A percentile compares a stretch with the other conserved stretches of the same genome.
These are phyloP conservation scores for Setaria italica DNA, from an alignment of 202 grass and related monocot genomes.

Conservation along the genomic window DNA sequence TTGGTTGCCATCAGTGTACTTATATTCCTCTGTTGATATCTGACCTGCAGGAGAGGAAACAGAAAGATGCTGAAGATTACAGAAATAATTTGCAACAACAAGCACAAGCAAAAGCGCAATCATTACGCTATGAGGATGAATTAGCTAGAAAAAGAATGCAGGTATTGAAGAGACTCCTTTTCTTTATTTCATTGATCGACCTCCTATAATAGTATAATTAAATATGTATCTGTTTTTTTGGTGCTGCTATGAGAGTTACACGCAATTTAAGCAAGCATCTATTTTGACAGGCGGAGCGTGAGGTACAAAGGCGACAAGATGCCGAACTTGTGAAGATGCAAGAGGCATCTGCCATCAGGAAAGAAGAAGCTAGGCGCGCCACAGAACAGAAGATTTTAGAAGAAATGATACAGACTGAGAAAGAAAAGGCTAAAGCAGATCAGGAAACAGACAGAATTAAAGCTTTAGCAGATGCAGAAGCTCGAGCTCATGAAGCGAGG, in stretches of 20 bases:
- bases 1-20: conserved; percentile 16
- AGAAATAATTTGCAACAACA: conserved; percentile 68
- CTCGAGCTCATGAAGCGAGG: conserved; percentile 47
- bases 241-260: conserved; percentile 8
- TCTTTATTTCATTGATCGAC: background rate
- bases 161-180: conserved; percentile 41
- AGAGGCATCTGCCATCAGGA: conserved; percentile 67
- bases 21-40: conserved; percentile 17
- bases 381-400: conserved; percentile 78
- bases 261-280: conserved; percentile 32
- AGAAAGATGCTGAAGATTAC: conserved; percentile 75
- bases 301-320: conserved; percentile 67
- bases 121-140: conserved; percentile 82
- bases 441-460: conserved; percentile 51
- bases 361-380: conserved; percentile 72
- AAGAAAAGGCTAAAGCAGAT: conserved; percentile 62
- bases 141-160: conserved; percentile 89
- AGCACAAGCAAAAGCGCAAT: conserved; percentile 77
- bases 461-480: conserved; percentile 66
- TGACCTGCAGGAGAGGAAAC: conserved; percentile 63
- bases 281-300: conserved; percentile 68
- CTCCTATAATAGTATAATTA: conserved; percentile 24
- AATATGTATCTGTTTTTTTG: conserved; percentile 5
- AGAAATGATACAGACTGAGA: conserved; percentile 57
- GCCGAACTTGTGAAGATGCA: conserved; percentile 93